Percentiles rank a stretch among this genome's conserved stretches.
These are phyloP conservation scores for Hypoxylon intermedium DNA, from an alignment of 495 filamentous ascomycete genomes.

Conservation along the genomic window DNA sequence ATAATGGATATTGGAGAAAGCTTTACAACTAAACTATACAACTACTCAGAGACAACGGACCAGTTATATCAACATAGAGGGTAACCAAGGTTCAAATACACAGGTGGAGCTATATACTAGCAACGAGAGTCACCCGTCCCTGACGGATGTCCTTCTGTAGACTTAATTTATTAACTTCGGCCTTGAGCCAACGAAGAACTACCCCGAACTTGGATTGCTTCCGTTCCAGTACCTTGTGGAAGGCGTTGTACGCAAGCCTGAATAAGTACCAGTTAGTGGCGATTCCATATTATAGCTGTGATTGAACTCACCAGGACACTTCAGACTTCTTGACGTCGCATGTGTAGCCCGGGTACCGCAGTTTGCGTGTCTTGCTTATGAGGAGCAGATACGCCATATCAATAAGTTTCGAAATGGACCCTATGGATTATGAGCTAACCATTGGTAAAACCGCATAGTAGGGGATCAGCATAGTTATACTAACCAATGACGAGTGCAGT, in stretches of 20 bases:
- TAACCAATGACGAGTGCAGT: constrained; percentile 65
- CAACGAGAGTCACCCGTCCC: constrained; percentile 30
- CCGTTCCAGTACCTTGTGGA: constrained; percentile 65
- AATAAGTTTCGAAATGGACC: constrained; percentile 70
- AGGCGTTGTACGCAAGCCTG: constrained; percentile 71
- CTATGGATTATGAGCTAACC: constrained; percentile 41
- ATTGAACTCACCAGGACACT: constrained; percentile 66
- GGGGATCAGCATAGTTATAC: constrained; percentile 31
- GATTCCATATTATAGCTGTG: constrained; percentile 7
- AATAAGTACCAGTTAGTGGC: constrained; percentile 1
- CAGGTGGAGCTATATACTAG: background rate
- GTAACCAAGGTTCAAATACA: background rate
- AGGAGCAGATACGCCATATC: constrained; percentile 70
- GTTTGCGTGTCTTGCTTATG: constrained; percentile 59
- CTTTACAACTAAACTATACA: too few species aligned
- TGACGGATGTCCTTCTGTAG: constrained; percentile 33
- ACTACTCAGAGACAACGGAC: background rate
- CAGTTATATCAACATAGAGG: background rate
- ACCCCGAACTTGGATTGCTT: constrained; percentile 72
- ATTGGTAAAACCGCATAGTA: background rate
- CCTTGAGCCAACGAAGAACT: constrained; percentile 69
- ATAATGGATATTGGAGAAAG: too few species aligned
- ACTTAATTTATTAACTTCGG: constrained; percentile 44
- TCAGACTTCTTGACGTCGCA: constrained; percentile 70
- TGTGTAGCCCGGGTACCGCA: constrained; percentile 58